phyloP scores from a whole-genome alignment of 75 land plant species.

The Sequoia sempervirens region DNA sequence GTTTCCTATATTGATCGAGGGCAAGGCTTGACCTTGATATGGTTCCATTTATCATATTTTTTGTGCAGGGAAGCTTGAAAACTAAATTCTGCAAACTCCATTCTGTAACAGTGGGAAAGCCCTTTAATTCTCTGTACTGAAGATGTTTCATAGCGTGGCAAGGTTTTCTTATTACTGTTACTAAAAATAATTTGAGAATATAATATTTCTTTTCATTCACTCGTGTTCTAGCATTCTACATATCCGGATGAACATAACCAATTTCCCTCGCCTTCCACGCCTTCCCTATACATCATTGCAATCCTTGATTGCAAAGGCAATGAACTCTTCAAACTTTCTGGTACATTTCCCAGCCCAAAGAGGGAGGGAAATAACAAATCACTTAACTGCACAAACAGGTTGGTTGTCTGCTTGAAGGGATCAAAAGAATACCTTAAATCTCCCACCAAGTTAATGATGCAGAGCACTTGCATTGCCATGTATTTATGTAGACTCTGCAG shows the following conservation, averaged over 20 bases:
- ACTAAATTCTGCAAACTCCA: background rate
- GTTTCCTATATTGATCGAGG: background rate
- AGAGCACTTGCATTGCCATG: background rate
- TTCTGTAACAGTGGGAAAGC: background rate
- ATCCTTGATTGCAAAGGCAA: background rate
- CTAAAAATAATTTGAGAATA: background rate
- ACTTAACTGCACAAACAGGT: background rate
- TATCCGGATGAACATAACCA: background rate
- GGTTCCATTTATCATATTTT: background rate
- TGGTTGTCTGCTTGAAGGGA: background rate
- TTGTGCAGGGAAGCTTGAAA: background rate
- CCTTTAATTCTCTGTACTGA: background rate
- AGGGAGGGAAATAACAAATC: slow-evolving; percentile 1
- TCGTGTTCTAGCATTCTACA: background rate
- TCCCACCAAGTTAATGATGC: background rate
- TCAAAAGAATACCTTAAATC: background rate
- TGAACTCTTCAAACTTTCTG: background rate
- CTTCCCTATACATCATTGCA: background rate
- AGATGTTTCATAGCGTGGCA: background rate
- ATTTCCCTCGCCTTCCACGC: background rate
- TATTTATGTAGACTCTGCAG: background rate
- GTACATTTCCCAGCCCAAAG: background rate
- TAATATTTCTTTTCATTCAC: background rate
- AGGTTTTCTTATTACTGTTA: background rate
- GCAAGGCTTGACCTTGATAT: background rate